A percentile compares a stretch with the other conserved stretches of the same genome.
These are phyloP conservation scores for Phialocephala sp. DNA, from an alignment of 2,329 filamentous ascomycete species.

Conservation along the genomic window DNA sequence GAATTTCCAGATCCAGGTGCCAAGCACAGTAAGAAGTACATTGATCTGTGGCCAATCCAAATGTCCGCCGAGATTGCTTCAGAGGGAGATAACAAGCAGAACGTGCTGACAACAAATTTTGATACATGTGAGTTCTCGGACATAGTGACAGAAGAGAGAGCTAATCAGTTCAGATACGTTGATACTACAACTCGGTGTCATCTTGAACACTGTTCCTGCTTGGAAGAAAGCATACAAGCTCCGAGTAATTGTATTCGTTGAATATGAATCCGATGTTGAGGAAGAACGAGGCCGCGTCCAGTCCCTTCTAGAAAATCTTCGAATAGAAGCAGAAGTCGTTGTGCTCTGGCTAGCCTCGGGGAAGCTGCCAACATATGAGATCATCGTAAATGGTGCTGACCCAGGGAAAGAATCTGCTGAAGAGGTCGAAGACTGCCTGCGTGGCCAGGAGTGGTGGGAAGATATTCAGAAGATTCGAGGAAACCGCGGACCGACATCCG, in stretches of 20 bases:
- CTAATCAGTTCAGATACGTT: slow-evolving; percentile 62
- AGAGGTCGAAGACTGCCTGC: slow-evolving; percentile 69
- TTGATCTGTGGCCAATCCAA: slow-evolving; percentile 91
- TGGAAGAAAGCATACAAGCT: slow-evolving; percentile 78
- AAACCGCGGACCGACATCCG: slow-evolving; percentile 40
- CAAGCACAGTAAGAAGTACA: slow-evolving; percentile 72
- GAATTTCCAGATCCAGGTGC: slow-evolving; percentile 69
- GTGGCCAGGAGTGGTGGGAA: slow-evolving; percentile 82
- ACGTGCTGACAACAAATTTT: slow-evolving; percentile 84
- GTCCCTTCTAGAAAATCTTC: slow-evolving; percentile 76
- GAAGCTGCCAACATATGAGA: slow-evolving; percentile 72
- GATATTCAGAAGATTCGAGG: slow-evolving; percentile 67
- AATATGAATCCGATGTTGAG: slow-evolving; percentile 83
- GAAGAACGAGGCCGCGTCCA: slow-evolving; percentile 77
- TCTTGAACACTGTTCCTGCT: slow-evolving; percentile 78
- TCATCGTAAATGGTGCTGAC: slow-evolving; percentile 74
- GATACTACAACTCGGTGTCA: slow-evolving; percentile 87
- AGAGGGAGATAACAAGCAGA: slow-evolving; percentile 65
- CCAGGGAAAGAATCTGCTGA: slow-evolving; percentile 60
- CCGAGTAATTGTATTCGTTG: slow-evolving; percentile 85
- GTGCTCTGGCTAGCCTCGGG: slow-evolving; percentile 85
- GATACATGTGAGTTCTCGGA: slow-evolving; percentile 72
- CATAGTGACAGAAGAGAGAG: slow-evolving; percentile 1
- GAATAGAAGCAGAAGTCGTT: slow-evolving; percentile 79
- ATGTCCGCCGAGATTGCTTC: slow-evolving; percentile 85